Evolutionary conservation across 257 asterid species (phyloP).

Genomic region (Thymus quinquecostatus): DNA sequence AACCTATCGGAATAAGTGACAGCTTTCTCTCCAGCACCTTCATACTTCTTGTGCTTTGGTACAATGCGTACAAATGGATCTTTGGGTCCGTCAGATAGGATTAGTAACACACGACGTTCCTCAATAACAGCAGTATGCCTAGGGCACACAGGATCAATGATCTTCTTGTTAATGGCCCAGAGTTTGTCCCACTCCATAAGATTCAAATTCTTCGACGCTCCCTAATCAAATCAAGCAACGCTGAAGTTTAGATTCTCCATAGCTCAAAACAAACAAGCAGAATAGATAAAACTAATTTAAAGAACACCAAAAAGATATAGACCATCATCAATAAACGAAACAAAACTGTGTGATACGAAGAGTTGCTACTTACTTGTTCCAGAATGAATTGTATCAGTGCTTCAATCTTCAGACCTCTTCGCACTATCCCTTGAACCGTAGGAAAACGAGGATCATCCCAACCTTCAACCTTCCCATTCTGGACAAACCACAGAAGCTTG

Average conservation of each 20-base stretch:
- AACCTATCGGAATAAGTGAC: constrained; percentile 70
- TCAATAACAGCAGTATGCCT: no score
- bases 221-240: constrained; percentile 47
- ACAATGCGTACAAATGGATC: constrained; percentile 73
- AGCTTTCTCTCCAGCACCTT: constrained; percentile 92
- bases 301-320: not conserved
- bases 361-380: constrained; percentile 69
- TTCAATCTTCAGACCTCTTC: constrained; percentile 86
- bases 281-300: not conserved
- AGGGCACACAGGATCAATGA: no score
- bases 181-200: constrained; percentile 27
- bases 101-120: constrained; percentile 52
- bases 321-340: not conserved
- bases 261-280: constrained; percentile 10
- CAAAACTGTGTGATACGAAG: not conserved
- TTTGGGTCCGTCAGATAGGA: constrained; percentile 76
- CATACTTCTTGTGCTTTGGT: constrained; percentile 82
- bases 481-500: constrained; percentile 95
- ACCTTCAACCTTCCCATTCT: constrained; percentile 90
- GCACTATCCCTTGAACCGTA: constrained; percentile 96
- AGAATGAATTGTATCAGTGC: constrained; percentile 89
- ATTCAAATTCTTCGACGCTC: constrained; percentile 97
- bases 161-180: no score
- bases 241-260: constrained; percentile 21
- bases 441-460: constrained; percentile 99